These are phyloP conservation scores for Batrachochytrium dendrobatidis DNA, from an alignment of 371 early-diverging fungal species.

Conservation along the genomic window DNA sequence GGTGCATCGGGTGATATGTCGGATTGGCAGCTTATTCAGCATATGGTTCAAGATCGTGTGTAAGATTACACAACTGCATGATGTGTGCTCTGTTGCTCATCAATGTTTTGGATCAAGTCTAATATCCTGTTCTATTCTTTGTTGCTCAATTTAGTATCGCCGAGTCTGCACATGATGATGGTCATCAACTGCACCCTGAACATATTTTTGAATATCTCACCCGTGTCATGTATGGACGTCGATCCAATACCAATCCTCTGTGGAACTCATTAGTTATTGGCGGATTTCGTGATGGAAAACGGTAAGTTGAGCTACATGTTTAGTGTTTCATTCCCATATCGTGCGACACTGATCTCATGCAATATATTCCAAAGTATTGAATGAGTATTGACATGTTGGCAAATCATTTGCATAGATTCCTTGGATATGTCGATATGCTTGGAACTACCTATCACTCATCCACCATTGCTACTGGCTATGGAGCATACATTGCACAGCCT, in stretches of 20 bases:
- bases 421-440: slow-evolving; percentile 92
- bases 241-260: slow-evolving; percentile 89
- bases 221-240: slow-evolving; percentile 89
- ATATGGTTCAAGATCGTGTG: slow-evolving; percentile 77
- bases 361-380: neutral
- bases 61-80: slow-evolving; percentile 37
- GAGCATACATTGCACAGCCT: slow-evolving; percentile 92
- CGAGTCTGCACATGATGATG: slow-evolving; percentile 85
- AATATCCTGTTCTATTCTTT: too few species aligned
- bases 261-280: slow-evolving; percentile 94
- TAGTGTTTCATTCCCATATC: slow-evolving; percentile 1
- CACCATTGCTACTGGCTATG: slow-evolving; percentile 96
- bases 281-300: slow-evolving; percentile 68
- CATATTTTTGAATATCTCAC: slow-evolving; percentile 87
- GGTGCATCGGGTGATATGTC: slow-evolving; percentile 94
- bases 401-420: slow-evolving; percentile 52
- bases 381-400: neutral
- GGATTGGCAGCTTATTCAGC: slow-evolving; percentile 87
- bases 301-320: slow-evolving; percentile 17
- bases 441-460: slow-evolving; percentile 92
- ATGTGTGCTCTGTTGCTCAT: neutral
- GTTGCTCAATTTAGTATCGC: slow-evolving; percentile 50
- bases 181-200: slow-evolving; percentile 72
- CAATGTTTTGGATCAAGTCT: neutral
- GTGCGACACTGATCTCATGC: neutral